Percentiles rank a stretch among this genome's conserved stretches.
phyloP scores from a whole-genome alignment of 352 stramenopile species.

The Albugo laibachii region DNA sequence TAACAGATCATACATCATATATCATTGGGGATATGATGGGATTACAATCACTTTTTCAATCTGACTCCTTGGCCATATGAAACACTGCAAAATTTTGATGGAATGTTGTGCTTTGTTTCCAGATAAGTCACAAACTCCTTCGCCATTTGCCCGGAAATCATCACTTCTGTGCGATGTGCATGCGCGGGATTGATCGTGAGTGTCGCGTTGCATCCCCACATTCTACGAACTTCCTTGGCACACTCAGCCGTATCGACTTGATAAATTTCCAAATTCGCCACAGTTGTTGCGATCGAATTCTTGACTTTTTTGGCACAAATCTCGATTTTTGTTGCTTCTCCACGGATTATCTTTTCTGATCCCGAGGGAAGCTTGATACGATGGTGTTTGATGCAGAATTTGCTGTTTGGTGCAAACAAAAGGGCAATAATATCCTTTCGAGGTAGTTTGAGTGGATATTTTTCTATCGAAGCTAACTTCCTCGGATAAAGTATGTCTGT shows the following conservation, averaged over 20 bases:
- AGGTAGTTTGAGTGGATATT: conserved; percentile 35
- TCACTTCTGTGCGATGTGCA: conserved; percentile 44
- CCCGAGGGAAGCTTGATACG: conserved; percentile 45
- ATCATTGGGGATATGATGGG: background rate
- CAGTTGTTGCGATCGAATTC: conserved; percentile 39
- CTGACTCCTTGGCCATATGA: conserved; percentile 68
- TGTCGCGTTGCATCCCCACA: conserved; percentile 57
- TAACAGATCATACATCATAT: no score
- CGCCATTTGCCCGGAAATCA: conserved; percentile 60
- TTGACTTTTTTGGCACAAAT: conserved; percentile 53
- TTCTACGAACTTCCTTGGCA: conserved; percentile 64
- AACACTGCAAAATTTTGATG: conserved; percentile 40
- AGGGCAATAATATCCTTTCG: conserved; percentile 9
- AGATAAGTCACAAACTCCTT: conserved; percentile 58
- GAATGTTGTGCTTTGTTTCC: conserved; percentile 38
- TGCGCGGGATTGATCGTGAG: conserved; percentile 32
- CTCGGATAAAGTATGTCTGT: conserved; percentile 47
- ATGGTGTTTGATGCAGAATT: conserved; percentile 25
- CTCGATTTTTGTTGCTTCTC: conserved; percentile 30
- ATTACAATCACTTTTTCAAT: conserved; percentile 47
- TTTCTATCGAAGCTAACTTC: conserved; percentile 30
- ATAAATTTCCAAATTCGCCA: conserved; percentile 53
- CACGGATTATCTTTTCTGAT: conserved; percentile 39
- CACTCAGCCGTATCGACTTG: conserved; percentile 27
- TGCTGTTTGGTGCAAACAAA: background rate